Percentiles rank a stretch among this genome's conserved stretches.
These are phyloP conservation scores for Fusarium pseudoanthophilum DNA, from an alignment of 2,329 filamentous ascomycete genomes.

Conservation along the genomic window DNA sequence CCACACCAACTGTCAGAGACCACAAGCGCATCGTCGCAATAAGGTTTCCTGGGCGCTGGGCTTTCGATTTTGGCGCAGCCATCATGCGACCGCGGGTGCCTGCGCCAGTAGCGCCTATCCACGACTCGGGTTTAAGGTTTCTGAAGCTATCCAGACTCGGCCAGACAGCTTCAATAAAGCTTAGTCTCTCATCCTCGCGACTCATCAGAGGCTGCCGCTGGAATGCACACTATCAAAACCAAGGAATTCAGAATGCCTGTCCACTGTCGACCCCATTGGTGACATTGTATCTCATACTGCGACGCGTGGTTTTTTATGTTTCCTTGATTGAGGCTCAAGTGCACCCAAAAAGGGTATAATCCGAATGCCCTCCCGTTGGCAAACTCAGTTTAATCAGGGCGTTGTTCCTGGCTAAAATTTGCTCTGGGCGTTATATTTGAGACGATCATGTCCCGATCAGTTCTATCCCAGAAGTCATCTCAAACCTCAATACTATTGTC, in stretches of 20 bases:
- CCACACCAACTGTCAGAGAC: neutral
- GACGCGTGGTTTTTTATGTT: constrained; percentile 5
- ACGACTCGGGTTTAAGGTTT: constrained; percentile 21
- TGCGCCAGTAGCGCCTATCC: constrained; percentile 31
- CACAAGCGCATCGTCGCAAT: constrained; percentile 1
- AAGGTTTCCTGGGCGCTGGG: constrained; percentile 22
- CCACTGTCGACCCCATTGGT: neutral
- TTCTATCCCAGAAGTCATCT: neutral
- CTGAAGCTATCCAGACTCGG: constrained; percentile 16
- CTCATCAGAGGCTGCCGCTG: constrained; percentile 6
- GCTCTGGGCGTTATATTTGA: constrained; percentile 18
- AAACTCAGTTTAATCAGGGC: neutral
- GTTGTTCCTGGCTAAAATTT: constrained; percentile 2
- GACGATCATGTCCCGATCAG: constrained; percentile 18
- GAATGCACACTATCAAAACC: constrained; percentile 26
- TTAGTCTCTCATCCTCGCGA: constrained; percentile 1
- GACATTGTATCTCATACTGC: constrained; percentile 11
- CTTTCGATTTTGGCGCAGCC: constrained; percentile 1
- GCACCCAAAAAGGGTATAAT: constrained; percentile 1
- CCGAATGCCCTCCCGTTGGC: neutral
- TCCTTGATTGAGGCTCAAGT: constrained; percentile 10
- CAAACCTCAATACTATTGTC: neutral
- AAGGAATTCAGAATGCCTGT: constrained; percentile 3
- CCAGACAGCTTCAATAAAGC: constrained; percentile 17
- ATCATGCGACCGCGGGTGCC: constrained; percentile 20